These are phyloP conservation scores for Manihot esculenta DNA, from an alignment of 441 rosid species.

Conservation along the genomic window DNA sequence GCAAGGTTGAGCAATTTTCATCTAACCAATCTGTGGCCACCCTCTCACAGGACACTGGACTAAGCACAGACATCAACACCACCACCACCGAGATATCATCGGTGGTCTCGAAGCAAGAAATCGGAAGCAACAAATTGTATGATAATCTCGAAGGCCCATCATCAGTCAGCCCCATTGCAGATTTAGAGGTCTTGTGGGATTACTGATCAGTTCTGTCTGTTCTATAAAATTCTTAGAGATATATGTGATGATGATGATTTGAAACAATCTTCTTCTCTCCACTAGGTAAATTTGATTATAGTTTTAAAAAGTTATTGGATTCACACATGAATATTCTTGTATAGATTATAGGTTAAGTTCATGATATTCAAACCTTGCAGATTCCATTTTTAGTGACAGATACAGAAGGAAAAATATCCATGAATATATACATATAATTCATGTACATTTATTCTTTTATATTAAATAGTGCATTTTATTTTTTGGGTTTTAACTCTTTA, in stretches of 20 bases:
- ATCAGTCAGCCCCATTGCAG: slow-evolving; percentile 33
- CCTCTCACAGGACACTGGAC: slow-evolving; percentile 77
- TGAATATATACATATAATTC: slow-evolving; percentile 15
- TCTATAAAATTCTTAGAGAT: slow-evolving; percentile 4
- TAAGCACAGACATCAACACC: slow-evolving; percentile 72
- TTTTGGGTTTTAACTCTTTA: slow-evolving; percentile 18
- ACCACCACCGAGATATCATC: slow-evolving; percentile 67
- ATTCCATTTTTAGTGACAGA: slow-evolving; percentile 18
- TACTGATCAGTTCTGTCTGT: slow-evolving; percentile 23
- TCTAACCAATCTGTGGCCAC: slow-evolving; percentile 62
- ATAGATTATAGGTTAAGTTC: slow-evolving; percentile 22
- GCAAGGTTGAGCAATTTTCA: slow-evolving; percentile 70
- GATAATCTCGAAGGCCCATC: slow-evolving; percentile 36
- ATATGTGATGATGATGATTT: slow-evolving; percentile 7
- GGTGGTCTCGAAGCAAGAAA: slow-evolving; percentile 38
- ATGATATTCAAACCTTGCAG: slow-evolving; percentile 26
- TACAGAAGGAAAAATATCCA: slow-evolving; percentile 18
- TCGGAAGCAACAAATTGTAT: slow-evolving; percentile 31
- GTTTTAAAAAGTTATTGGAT: slow-evolving; percentile 5
- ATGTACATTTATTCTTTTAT: slow-evolving; percentile 17
- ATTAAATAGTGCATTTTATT: slow-evolving; percentile 21
- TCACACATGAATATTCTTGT: slow-evolving; percentile 21
- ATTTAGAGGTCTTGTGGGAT: slow-evolving; percentile 53
- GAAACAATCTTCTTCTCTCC: slow-evolving; percentile 16
- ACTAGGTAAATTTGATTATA: slow-evolving; percentile 18